Conservation (phyloP, 2,329 filamentous ascomycete species). For the Aspergillus jensenii region DNA sequence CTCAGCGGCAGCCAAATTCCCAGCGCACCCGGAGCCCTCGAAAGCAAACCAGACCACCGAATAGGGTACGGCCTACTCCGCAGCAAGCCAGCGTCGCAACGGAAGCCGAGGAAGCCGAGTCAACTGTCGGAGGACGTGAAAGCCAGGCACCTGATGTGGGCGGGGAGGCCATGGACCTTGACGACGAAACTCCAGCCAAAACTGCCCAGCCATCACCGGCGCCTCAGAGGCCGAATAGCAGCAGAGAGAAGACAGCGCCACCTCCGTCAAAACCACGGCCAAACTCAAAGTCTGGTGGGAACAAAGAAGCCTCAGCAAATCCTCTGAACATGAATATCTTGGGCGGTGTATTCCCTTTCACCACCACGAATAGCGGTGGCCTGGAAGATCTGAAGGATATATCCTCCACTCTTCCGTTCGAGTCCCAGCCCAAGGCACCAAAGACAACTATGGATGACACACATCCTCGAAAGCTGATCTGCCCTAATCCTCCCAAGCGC, state of each 20-base stretch:
- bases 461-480: conserved; percentile 40
- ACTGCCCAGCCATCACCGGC: conserved; percentile 3
- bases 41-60: conserved; percentile 29
- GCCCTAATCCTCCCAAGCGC: conserved; percentile 53
- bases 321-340: conserved; percentile 52
- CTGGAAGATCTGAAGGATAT: conserved; percentile 56
- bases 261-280: conserved; percentile 10
- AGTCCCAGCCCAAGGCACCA: conserved; percentile 51
- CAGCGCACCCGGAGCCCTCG: conserved; percentile 34
- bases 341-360: conserved; percentile 51
- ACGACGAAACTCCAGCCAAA: conserved; percentile 34
- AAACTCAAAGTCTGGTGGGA: conserved; percentile 3
- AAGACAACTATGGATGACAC: conserved; percentile 42
- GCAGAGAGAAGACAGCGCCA: conserved; percentile 12
- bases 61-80: conserved; percentile 29
- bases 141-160: conserved; percentile 20
- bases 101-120: conserved; percentile 39
- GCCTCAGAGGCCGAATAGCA: conserved; percentile 9
- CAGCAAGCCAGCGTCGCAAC: conserved; percentile 38
- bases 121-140: conserved; percentile 27
- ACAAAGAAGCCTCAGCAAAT: conserved; percentile 13
- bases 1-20: conserved; percentile 26
- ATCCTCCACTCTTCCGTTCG: conserved; percentile 56
- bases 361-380: conserved; percentile 46
- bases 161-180: conserved; percentile 49